Percentiles rank a stretch among this genome's conserved stretches.
Evolutionary conservation across 345 rosid genomes (phyloP).

Genomic region (Eucalyptus melliodora): DNA sequence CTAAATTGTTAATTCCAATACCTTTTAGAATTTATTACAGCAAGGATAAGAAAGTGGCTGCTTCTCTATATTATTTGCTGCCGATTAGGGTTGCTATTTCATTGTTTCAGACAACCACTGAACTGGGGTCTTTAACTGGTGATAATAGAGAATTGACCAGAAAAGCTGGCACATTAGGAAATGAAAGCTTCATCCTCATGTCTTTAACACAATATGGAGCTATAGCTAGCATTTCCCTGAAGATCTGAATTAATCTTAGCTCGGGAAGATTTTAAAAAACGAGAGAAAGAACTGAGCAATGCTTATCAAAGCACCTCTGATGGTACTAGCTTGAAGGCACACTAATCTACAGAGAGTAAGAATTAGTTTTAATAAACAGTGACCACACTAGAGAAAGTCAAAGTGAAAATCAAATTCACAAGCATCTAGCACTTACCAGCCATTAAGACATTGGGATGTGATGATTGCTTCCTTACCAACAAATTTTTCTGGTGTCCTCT

Average conservation of each 20-base stretch:
- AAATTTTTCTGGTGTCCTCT: constrained; percentile 91
- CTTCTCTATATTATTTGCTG: background rate
- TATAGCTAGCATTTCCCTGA: background rate
- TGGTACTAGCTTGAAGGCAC: background rate
- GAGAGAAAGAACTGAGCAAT: background rate
- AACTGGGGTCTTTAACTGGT: background rate
- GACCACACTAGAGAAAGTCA: background rate
- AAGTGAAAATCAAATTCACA: background rate
- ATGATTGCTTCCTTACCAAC: constrained; percentile 96
- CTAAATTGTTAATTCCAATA: background rate
- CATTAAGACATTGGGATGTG: constrained; percentile 96
- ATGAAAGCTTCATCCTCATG: background rate
- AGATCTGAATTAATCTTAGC: background rate
- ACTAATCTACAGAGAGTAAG: background rate
- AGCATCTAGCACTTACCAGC: constrained; percentile 51
- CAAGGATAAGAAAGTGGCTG: background rate
- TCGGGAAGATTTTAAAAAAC: background rate
- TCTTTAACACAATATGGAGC: background rate
- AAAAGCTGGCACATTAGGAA: background rate
- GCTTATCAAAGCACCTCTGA: background rate
- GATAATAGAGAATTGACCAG: background rate
- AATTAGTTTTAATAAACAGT: background rate
- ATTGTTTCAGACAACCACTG: background rate
- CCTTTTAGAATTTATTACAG: background rate
- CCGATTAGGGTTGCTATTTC: background rate